These are phyloP conservation scores for Elsinoe arachidis DNA, from an alignment of 2,329 filamentous ascomycete genomes.

Conservation along the genomic window DNA sequence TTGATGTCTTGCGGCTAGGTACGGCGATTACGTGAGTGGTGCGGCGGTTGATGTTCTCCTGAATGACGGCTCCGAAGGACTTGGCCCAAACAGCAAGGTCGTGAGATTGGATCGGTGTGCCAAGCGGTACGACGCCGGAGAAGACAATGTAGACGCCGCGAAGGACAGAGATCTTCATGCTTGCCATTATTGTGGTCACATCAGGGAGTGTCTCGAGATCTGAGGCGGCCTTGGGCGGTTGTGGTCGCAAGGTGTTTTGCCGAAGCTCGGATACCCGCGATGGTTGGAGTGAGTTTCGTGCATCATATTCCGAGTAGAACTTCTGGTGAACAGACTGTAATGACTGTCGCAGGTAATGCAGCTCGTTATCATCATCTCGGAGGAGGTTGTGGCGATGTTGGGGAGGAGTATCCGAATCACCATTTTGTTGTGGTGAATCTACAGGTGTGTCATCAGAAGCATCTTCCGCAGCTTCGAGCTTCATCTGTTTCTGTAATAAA, in stretches of 20 bases:
- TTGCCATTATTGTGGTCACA: slow-evolving; percentile 73
- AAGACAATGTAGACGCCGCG: slow-evolving; percentile 71
- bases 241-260: slow-evolving; percentile 44
- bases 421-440: slow-evolving; percentile 23
- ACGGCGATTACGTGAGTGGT: slow-evolving; percentile 67
- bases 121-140: slow-evolving; percentile 80
- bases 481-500: slow-evolving; percentile 82
- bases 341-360: slow-evolving; percentile 66
- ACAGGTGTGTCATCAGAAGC: slow-evolving; percentile 37
- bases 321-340: slow-evolving; percentile 64
- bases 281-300: neutral
- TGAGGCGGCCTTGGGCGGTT: slow-evolving; percentile 27
- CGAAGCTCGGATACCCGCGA: slow-evolving; percentile 41
- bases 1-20: slow-evolving; percentile 68
- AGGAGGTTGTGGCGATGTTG: slow-evolving; percentile 62
- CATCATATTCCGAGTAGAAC: slow-evolving; percentile 79
- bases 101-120: slow-evolving; percentile 64
- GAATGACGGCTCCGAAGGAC: slow-evolving; percentile 70
- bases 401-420: slow-evolving; percentile 33
- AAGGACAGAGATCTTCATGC: slow-evolving; percentile 69
- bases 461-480: slow-evolving; percentile 78
- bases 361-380: slow-evolving; percentile 78
- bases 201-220: slow-evolving; percentile 64
- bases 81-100: slow-evolving; percentile 83
- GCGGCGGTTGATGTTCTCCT: slow-evolving; percentile 45